phyloP scores from a whole-genome alignment of 2,329 filamentous ascomycete species.

The Coniochaeta sp. region DNA sequence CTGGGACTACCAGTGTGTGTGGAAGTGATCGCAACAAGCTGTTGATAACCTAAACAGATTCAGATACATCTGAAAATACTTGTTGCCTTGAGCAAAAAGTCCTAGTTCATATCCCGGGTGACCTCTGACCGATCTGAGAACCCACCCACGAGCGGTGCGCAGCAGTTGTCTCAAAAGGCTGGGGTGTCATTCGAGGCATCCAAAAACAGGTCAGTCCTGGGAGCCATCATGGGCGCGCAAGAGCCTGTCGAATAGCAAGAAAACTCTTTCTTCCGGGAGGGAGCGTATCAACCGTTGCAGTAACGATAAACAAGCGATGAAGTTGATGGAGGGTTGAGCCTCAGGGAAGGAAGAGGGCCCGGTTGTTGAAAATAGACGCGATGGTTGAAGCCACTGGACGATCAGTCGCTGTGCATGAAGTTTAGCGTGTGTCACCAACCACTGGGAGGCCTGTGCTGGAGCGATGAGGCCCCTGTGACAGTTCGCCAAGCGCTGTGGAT shows the following conservation, averaged over 20 bases:
- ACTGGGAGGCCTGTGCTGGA: neutral
- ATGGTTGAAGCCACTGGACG: neutral
- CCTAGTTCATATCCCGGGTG: neutral
- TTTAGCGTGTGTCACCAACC: neutral
- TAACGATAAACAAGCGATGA: neutral
- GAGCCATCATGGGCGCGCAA: neutral
- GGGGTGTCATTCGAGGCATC: neutral
- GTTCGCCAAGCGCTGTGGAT: neutral
- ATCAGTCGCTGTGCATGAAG: neutral
- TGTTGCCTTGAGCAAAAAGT: conserved; percentile 3
- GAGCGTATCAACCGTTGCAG: neutral
- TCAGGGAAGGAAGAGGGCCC: neutral
- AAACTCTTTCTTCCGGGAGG: neutral
- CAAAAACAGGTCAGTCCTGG: neutral
- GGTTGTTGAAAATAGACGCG: neutral
- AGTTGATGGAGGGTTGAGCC: neutral
- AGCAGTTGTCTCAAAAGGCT: conserved; percentile 2
- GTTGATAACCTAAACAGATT: neutral
- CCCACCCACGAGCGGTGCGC: neutral
- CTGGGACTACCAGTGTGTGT: neutral
- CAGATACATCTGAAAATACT: neutral
- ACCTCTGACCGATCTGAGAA: neutral
- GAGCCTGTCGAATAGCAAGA: neutral
- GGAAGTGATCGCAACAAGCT: neutral
- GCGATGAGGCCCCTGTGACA: neutral